Base-by-base conservation (phyloP, 208 protist genomes). In the Strigomonas culicis region DNA sequence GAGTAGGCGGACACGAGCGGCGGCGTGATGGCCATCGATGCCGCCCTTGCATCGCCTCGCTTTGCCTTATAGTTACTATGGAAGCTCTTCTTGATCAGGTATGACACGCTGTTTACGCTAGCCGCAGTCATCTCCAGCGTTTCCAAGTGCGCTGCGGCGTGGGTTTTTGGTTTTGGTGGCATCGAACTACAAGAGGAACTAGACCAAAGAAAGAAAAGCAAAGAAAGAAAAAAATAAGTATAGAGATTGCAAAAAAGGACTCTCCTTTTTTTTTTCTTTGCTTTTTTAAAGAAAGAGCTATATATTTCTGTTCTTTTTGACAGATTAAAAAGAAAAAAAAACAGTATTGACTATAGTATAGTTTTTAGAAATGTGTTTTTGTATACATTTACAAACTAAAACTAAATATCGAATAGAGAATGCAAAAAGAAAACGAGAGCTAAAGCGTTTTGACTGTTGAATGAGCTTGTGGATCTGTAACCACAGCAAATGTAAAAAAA, bases 401-500 rank as follows among this genome's bases (percentile, higher is more conserved):
- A 41, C 32, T 43, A 41, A 58, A 32, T 6, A 39, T 1, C 41
- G 41, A 32, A 58, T 41, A 19, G n/a, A 27, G 17, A 41, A 58
- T 25, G 41, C 52, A 58, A 7, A 24, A 58, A 58, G 19, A 41
- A 50, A 50, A 21, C 6, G 19, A 21, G n/a, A 50, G 46, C n/a
- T n/a, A n/a, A n/a, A n/a, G n/a, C 36, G 8, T 17, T 41, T 13
- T 41, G 36, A 6, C 13, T 41, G 13, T 41, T 41, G 36, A 41
- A 13, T 41, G 36, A 41, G 6, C 6, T 6, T 13, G 6, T 41
- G 6, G 8, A 13, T 13, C 13, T 13, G 46, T 51, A 8, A 4
- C 6, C n/a, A 57, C 6, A 32, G 32, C 51, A 43, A 59, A 63
- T 13, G 21, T 24, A 46, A 17, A 28, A 13, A 47, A 61, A 61